phyloP scores from a whole-genome alignment of 257 asterid species.

The Knoxia roxburghii region DNA sequence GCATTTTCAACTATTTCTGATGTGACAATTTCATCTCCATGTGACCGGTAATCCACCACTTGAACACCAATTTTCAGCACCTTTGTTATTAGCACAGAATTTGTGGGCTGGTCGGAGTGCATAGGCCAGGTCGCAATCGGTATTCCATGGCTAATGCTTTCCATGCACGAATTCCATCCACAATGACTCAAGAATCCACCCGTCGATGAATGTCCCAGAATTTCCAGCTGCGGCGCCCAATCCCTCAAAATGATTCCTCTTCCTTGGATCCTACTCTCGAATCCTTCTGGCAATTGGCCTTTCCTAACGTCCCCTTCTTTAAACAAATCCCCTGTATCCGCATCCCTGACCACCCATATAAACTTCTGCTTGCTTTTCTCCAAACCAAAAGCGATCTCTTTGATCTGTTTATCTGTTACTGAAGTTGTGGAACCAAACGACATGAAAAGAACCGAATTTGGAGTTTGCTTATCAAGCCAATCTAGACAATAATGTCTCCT shows the following conservation, averaged over 20 bases:
- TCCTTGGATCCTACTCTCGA: conserved; percentile 22
- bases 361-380: conserved; percentile 34
- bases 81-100: conserved; percentile 24
- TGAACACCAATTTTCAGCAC: conserved; percentile 29
- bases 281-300: conserved; percentile 30
- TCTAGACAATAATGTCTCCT: conserved; percentile 21
- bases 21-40: conserved; percentile 20
- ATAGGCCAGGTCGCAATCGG: conserved; percentile 53
- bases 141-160: conserved; percentile 45
- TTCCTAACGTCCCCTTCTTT: conserved; percentile 10
- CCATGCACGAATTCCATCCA: conserved; percentile 57
- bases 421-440: conserved; percentile 43
- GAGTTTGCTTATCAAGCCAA: conserved; percentile 41
- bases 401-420: conserved; percentile 24
- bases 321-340: conserved; percentile 25
- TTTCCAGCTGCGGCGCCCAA: conserved; percentile 54
- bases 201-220: conserved; percentile 31
- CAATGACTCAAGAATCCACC: conserved; percentile 57
- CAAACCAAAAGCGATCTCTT: conserved; percentile 37
- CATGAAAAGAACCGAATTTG: conserved; percentile 30
- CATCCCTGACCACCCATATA: conserved; percentile 51
- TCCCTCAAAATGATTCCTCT: conserved; percentile 36
- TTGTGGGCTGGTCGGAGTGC: conserved; percentile 54
- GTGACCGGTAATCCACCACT: conserved; percentile 39
- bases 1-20: conserved; percentile 14